Base-by-base conservation (phyloP, 441 rosid genomes). In the Raphanus hybrid region DNA sequence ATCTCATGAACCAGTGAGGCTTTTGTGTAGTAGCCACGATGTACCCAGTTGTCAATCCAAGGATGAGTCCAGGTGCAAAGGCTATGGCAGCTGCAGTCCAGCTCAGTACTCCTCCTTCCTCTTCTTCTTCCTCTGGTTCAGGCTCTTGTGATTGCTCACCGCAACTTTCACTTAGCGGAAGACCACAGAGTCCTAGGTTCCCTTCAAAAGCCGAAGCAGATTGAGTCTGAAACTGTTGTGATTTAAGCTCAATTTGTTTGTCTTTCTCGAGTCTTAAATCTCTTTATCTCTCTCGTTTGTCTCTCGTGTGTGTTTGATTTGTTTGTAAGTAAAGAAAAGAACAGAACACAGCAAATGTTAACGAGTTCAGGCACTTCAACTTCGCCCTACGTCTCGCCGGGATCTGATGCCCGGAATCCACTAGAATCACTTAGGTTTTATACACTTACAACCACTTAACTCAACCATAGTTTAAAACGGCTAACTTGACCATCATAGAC, bases 1-100 rank as follows among this genome's bases (percentile, higher is more conserved):
- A 60, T 60, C 64, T 27, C 39, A 60, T 29, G 64, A 60, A n/a
- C 39, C 16, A 60, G 35, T 60, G 37, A 60, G 64, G 5, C 39
- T 27, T 60, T 60, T 27, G 16, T 60, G 37, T 12, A n/a, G n/a
- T n/a, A 60, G 34, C 37, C 18, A 45, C 8, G 5, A 67, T 43
- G 37, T 66, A 8, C 3, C 18, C 70, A 66, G 27, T 45, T 2
- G 3, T 43, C 3, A 23, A 41, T n/a, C 23, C 37, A 3, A 66
- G 0, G 54, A 10, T 20, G 55, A 66, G 2, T 66, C 70, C 37
- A 23, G 37, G 57, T 66, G 37, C 3, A 0, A 66, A 43, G 12
- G 20, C 57, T 11, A 66, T 43, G 57, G 20, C 37, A 65, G 69
- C 18, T 20, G 35, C 55, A 20, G 29, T 12, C 69, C 54, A 64